phyloP scores from a whole-genome alignment of 1,284 basidiomycete genomes.

The Apiotrichum montevideense region DNA sequence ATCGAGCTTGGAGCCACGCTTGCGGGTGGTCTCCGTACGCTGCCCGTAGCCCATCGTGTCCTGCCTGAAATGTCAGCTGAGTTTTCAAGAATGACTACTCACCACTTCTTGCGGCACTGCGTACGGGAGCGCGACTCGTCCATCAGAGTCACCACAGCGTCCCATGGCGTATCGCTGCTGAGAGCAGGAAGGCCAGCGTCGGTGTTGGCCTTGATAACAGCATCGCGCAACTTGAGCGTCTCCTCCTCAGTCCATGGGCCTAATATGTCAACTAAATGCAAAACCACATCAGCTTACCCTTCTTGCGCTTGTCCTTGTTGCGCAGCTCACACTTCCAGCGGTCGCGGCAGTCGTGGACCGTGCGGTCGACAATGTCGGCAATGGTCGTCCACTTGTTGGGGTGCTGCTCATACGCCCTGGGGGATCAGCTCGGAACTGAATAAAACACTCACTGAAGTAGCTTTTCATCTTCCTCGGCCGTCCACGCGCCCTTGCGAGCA shows the following conservation, averaged over 20 bases:
- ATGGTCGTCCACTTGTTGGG: constrained; percentile 37
- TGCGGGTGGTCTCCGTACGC: neutral
- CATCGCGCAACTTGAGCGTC: constrained; percentile 14
- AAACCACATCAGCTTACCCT: constrained; percentile 5
- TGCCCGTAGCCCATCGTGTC: constrained; percentile 5
- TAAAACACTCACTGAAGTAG: constrained; percentile 23
- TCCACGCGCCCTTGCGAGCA: constrained; percentile 37
- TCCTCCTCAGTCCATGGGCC: constrained; percentile 24
- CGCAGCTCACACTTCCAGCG: constrained; percentile 30
- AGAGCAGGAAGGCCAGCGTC: constrained; percentile 17
- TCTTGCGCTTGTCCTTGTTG: constrained; percentile 11
- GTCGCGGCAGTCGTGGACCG: constrained; percentile 35
- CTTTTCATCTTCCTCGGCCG: constrained; percentile 29
- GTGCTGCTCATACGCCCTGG: constrained; percentile 25
- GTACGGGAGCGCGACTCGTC: neutral
- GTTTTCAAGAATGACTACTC: neutral
- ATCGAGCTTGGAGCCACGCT: constrained; percentile 6
- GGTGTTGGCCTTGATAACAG: constrained; percentile 20
- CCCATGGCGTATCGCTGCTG: constrained; percentile 27
- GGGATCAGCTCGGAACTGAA: neutral
- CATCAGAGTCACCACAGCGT: constrained; percentile 23
- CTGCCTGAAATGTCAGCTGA: constrained; percentile 1
- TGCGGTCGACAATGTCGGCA: constrained; percentile 28
- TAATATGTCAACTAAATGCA: neutral
- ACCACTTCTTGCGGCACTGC: constrained; percentile 6